Evolutionary conservation across 768 basidiomycete genomes (phyloP).

Genomic region (Lactarius evosmus): DNA sequence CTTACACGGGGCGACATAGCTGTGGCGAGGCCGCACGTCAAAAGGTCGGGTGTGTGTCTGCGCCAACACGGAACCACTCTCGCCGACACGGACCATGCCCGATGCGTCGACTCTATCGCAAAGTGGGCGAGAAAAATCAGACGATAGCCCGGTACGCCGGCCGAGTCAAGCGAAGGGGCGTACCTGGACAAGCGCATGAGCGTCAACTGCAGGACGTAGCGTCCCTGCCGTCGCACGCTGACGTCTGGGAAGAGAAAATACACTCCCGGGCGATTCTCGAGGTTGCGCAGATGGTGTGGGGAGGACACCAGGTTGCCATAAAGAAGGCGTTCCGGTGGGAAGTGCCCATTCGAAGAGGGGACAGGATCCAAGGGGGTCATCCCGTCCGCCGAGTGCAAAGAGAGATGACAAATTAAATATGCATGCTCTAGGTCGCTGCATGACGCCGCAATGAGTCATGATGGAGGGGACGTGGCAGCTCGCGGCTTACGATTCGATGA

Average conservation of each 20-base stretch:
- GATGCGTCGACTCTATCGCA: slow-evolving; percentile 50
- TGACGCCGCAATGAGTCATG: slow-evolving; percentile 14
- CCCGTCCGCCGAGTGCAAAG: slow-evolving; percentile 71
- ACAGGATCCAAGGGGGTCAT: slow-evolving; percentile 58
- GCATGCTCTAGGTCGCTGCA: slow-evolving; percentile 78
- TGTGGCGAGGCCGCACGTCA: slow-evolving; percentile 67
- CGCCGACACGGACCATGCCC: slow-evolving; percentile 41
- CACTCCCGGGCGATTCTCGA: slow-evolving; percentile 74
- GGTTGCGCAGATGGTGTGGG: slow-evolving; percentile 73
- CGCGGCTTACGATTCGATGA: slow-evolving; percentile 70
- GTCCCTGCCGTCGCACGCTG: slow-evolving; percentile 75
- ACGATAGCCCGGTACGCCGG: background rate
- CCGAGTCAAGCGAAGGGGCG: slow-evolving; percentile 35
- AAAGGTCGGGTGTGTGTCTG: slow-evolving; percentile 71
- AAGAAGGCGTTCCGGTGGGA: slow-evolving; percentile 55
- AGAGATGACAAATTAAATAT: slow-evolving; percentile 82
- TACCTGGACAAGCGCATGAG: slow-evolving; percentile 74
- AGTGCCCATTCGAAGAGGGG: slow-evolving; percentile 48
- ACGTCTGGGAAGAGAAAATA: slow-evolving; percentile 92
- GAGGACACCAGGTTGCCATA: slow-evolving; percentile 87
- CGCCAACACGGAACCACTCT: slow-evolving; percentile 65
- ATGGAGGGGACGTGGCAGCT: slow-evolving; percentile 26
- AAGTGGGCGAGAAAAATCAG: slow-evolving; percentile 33
- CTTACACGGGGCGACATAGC: slow-evolving; percentile 81
- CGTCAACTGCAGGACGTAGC: slow-evolving; percentile 69